Evolutionary conservation across 495 filamentous ascomycete species (phyloP).

Genomic region (Penicillium simplicissimum): DNA sequence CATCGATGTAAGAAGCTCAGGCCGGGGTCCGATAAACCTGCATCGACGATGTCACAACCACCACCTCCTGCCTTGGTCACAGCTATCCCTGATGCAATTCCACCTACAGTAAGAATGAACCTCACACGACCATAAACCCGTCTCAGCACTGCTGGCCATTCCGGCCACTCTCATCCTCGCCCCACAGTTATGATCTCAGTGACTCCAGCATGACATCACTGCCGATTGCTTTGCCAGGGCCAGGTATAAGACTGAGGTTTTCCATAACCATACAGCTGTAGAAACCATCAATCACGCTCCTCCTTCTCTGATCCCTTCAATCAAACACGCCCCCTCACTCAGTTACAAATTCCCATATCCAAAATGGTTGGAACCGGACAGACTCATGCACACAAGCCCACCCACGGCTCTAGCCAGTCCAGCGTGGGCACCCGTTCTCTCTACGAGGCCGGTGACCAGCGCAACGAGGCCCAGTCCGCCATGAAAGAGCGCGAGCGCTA

Average conservation of each 20-base stretch:
- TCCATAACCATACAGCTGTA: not conserved
- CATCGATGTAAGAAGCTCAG: conserved; percentile 3
- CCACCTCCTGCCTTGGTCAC: conserved; percentile 22
- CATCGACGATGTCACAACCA: conserved; percentile 22
- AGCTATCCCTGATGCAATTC: conserved; percentile 6
- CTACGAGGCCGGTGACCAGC: conserved; percentile 73
- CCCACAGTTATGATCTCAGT: conserved; percentile 41
- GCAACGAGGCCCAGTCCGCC: conserved; percentile 60
- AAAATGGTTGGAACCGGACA: not conserved
- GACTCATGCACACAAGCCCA: conserved; percentile 12
- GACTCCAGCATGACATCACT: conserved; percentile 41
- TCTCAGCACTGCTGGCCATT: conserved; percentile 5
- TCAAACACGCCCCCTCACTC: not conserved
- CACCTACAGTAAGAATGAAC: conserved; percentile 8
- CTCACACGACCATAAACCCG: conserved; percentile 10
- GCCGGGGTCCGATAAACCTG: not conserved
- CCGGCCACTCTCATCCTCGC: conserved; percentile 16
- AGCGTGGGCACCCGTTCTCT: conserved; percentile 53
- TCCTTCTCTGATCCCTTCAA: not conserved
- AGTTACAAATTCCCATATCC: not conserved
- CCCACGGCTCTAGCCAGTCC: conserved; percentile 39
- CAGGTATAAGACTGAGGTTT: conserved; percentile 24
- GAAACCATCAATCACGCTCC: not conserved
- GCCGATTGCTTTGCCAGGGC: not conserved
- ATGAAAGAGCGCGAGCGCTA: conserved; percentile 54